Evolutionary conservation across 805 yeast genomes (phyloP), one percentile per base, ranked within the genome.

Genomic region (Ogataea salicorniae): DNA sequence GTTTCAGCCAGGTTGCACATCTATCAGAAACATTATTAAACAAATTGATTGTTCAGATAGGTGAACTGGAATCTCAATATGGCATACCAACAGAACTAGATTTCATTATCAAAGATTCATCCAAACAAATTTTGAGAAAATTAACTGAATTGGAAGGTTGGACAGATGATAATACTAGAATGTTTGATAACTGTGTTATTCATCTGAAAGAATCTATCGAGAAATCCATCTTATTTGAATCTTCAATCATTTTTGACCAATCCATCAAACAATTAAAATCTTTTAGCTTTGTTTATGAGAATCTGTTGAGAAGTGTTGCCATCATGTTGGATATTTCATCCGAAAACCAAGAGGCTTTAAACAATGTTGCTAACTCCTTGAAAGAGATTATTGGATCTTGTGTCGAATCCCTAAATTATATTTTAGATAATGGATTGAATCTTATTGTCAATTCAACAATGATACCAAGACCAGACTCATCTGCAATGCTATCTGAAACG

Each of bases 61-160:
- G 60, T 6, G 76, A 75, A 20, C 58, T 83, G 45, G 87, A 84
- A 55, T 42, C 54, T 0, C 72, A 75, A 45, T 82, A 78, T 52
- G 68, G 70, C 36, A 58, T 70, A 34, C 74, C 75, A 2, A 69
- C 71, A 7, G 85, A 81, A 41, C 57, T 80, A 5, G 87, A 83
- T 52, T 63, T 71, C 35, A 74, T 80, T 5, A 57, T 80, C 14
- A 60, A 66, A 31, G 74, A 73, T 15, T 72, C 82, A 6, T 67
- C 76, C 1, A 64, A 63, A 4, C 73, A 70, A n/a, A 70, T 77
- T 4, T 55, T 77, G n/a, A 64, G 67, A 34, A 72, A 72, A 46
- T 60, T 84, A 17, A 58, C 68, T 37, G 84, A 82, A 45, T 61
- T 75, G 54, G 84, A 80, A 34, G 67, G 74, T 4, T 85, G 91